Conservation (phyloP, 192 early-diverging fungal genomes). For the Dimargaris cristalligena region DNA sequence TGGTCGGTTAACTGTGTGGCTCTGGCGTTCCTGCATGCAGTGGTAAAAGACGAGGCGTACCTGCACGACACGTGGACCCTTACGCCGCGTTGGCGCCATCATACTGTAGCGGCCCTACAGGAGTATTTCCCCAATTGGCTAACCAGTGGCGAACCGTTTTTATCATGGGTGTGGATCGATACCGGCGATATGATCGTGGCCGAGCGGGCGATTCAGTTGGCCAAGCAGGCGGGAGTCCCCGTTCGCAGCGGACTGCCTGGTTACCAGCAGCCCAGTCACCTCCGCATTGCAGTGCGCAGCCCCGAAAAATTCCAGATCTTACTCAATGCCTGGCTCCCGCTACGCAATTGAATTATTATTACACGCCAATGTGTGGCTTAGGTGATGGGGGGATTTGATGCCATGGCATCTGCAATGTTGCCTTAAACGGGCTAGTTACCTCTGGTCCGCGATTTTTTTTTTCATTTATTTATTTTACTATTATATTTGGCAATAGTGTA, state of each 20-base stretch:
- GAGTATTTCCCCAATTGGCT: slow-evolving; percentile 33
- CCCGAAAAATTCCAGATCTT: slow-evolving; percentile 49
- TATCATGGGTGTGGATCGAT: slow-evolving; percentile 84
- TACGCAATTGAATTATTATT: no score
- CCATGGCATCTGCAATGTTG: no score
- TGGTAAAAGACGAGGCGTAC: slow-evolving; percentile 49
- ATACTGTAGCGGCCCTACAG: slow-evolving; percentile 21
- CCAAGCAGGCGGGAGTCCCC: slow-evolving; percentile 67
- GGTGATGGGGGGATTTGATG: no score
- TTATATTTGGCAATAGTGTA: no score
- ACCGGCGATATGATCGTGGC: slow-evolving; percentile 37
- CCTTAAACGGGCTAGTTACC: no score
- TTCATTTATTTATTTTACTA: no score
- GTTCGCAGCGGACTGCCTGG: slow-evolving; percentile 61
- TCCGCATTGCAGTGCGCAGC: slow-evolving; percentile 63
- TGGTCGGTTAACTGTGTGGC: slow-evolving; percentile 89
- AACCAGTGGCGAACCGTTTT: slow-evolving; percentile 52
- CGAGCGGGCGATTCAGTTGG: slow-evolving; percentile 40
- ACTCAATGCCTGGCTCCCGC: slow-evolving; percentile 45
- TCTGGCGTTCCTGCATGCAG: slow-evolving; percentile 63
- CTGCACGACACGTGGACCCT: slow-evolving; percentile 62
- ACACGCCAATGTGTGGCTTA: no score
- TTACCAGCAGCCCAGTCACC: slow-evolving; percentile 53
- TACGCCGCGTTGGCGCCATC: slow-evolving; percentile 47
- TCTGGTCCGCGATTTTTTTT: no score